Evolutionary conservation across 306 rosid genomes (phyloP), one percentile per base, ranked within the genome.

Genomic region (Malus asiatica): DNA sequence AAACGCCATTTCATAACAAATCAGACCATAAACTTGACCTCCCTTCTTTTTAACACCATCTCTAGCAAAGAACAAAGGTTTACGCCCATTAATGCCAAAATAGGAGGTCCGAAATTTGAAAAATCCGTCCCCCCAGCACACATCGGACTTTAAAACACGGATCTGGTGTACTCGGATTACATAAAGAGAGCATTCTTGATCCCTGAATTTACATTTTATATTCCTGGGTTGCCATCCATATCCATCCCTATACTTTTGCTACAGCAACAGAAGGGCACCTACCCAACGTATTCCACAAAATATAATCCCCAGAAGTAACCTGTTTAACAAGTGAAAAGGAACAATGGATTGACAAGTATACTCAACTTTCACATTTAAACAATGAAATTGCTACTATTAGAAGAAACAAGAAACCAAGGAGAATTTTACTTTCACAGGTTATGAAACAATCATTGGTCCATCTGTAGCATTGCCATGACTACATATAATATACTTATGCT

Each of bases 231-330:
- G 77, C 79, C 82, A 77, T 79, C 75, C 65, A 63, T 73, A 65
- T 48, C 8, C 3, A 42, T 40, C 45, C 66, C 73, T 86, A 85
- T 52, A 65, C 78, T 67, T 79, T 82, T 67, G 79, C 76, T 30
- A 89, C 74, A 30, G 89, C 84, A 72, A 83, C 90, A 44, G 80
- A 78, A n/a, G 97, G 97, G 83, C 97, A 95, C 76, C 87, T 88
- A 38, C 95, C 96, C 75, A 89, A 89, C 42, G 97, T 92, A 81
- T 95, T 95, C 99, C 99, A 92, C 87, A 95, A 74, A 75, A 92
- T 95, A 76, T 92, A 95, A 67, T 92, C 97, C 73, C 97, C 97
- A 32, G 92, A 83, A 55, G 88, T 88, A 76, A 87, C 89, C 97
- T 95, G 89, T 66, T 75, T 33, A 40, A 6, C 23, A 59, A 48